Conservation (phyloP, 129 eudicot genomes). For the Rutidosis leptorrhynchoides region DNA sequence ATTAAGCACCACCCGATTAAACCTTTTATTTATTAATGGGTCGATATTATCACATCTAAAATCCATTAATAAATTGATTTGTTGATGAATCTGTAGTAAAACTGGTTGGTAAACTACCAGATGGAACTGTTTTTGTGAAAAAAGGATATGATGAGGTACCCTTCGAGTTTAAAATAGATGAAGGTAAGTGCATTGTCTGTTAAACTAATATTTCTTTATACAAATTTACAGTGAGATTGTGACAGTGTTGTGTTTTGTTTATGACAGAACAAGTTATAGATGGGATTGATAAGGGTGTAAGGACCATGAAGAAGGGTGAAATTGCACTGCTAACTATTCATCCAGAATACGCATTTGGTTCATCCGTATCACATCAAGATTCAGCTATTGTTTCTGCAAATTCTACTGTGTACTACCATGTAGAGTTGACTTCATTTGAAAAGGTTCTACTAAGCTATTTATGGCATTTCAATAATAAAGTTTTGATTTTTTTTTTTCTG, state of each 20-base stretch:
- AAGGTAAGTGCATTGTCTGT: conserved; percentile 41
- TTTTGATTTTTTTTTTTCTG: conserved; percentile 9
- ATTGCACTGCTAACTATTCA: conserved; percentile 46
- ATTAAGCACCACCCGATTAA: neutral
- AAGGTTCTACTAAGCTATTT: conserved; percentile 45
- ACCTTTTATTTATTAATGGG: neutral
- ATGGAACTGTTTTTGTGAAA: conserved; percentile 50
- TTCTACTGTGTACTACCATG: conserved; percentile 37
- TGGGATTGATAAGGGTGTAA: conserved; percentile 60
- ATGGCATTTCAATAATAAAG: conserved; percentile 8
- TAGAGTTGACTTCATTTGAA: conserved; percentile 54
- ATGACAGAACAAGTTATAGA: conserved; percentile 57
- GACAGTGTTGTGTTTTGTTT: neutral
- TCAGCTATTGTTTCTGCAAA: conserved; percentile 25
- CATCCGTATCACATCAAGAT: conserved; percentile 19
- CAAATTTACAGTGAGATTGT: neutral
- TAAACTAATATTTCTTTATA: neutral
- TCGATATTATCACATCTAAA: neutral
- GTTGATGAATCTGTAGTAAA: conserved; percentile 39
- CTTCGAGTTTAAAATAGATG: conserved; percentile 53
- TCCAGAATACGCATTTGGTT: conserved; percentile 39
- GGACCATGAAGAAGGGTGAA: conserved; percentile 77
- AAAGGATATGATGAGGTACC: conserved; percentile 55
- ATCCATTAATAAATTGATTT: neutral
- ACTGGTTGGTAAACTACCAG: conserved; percentile 52